Conservation (phyloP, 2,329 filamentous ascomycete genomes). For the Didymellaceae sp. region DNA sequence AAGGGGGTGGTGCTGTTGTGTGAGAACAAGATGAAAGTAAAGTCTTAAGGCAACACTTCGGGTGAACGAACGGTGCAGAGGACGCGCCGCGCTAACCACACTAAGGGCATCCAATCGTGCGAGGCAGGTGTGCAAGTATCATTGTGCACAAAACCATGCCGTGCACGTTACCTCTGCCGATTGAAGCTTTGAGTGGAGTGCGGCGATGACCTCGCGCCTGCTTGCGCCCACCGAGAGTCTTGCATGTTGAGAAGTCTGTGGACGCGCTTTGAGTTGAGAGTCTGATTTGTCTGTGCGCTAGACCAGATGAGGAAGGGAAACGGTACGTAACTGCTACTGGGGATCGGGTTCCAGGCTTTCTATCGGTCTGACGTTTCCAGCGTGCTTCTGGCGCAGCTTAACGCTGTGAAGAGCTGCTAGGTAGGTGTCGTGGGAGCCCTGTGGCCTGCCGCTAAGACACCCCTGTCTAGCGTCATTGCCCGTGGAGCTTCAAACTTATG, state of each 20-base stretch:
- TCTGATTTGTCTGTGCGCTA: no score
- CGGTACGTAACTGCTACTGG: background rate
- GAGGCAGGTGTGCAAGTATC: slow-evolving; percentile 9
- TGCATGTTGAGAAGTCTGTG: slow-evolving; percentile 20
- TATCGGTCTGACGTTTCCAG: no score
- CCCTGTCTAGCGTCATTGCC: slow-evolving; percentile 12
- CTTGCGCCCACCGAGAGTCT: slow-evolving; percentile 25
- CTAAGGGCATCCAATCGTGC: slow-evolving; percentile 8
- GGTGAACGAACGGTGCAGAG: slow-evolving; percentile 20
- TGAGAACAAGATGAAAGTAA: slow-evolving; percentile 6
- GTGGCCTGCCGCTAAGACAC: background rate
- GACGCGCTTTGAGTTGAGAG: slow-evolving; percentile 15
- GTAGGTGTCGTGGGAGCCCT: slow-evolving; percentile 1
- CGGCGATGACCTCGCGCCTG: background rate
- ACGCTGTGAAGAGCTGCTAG: background rate
- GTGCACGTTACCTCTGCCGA: slow-evolving; percentile 30
- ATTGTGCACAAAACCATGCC: slow-evolving; percentile 14
- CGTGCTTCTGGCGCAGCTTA: background rate
- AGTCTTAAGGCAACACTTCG: slow-evolving; percentile 11
- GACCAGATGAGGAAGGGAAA: no score
- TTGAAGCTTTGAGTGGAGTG: slow-evolving; percentile 6
- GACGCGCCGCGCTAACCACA: slow-evolving; percentile 32
- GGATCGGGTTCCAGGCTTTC: no score
- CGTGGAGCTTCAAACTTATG: slow-evolving; percentile 8
- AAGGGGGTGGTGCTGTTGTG: slow-evolving; percentile 12